Percentiles rank a stretch among this genome's conserved stretches.
Evolutionary conservation across 2,329 filamentous ascomycete genomes (phyloP).

Genomic region (Colletotrichum siamense): DNA sequence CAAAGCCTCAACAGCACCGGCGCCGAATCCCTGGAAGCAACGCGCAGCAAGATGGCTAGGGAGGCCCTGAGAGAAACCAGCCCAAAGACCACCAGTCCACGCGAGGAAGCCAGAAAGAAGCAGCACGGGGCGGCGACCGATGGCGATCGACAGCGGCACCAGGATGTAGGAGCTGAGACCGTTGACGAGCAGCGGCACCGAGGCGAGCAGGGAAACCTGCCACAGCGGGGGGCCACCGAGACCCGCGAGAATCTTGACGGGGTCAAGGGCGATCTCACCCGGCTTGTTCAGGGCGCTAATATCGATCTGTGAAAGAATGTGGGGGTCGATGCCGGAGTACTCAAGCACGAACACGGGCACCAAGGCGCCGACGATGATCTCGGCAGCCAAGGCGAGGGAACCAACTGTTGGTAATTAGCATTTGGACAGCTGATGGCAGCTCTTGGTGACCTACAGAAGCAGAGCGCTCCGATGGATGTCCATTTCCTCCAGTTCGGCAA

Average conservation of each 20-base stretch:
- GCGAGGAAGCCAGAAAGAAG: constrained; percentile 35
- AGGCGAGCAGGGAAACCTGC: constrained; percentile 35
- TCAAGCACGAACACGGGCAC: constrained; percentile 39
- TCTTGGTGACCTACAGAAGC: constrained; percentile 31
- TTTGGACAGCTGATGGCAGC: background rate
- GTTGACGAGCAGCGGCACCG: constrained; percentile 39
- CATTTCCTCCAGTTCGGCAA: constrained; percentile 35
- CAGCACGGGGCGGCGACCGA: constrained; percentile 41
- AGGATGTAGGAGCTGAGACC: constrained; percentile 40
- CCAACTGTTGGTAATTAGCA: constrained; percentile 9
- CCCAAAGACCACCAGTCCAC: constrained; percentile 41
- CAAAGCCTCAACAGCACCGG: constrained; percentile 39
- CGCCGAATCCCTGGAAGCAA: constrained; percentile 39
- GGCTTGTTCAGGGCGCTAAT: constrained; percentile 21
- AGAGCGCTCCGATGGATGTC: constrained; percentile 31
- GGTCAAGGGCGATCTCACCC: constrained; percentile 27
- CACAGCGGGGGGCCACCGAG: constrained; percentile 32
- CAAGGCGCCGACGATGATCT: constrained; percentile 32
- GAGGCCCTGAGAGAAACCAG: constrained; percentile 34
- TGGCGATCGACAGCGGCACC: constrained; percentile 40
- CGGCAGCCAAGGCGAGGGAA: constrained; percentile 21
- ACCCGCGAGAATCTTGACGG: constrained; percentile 33
- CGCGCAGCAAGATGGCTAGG: constrained; percentile 36
- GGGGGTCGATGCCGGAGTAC: constrained; percentile 36
- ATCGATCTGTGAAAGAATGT: constrained; percentile 29